Conservation (phyloP, 108 stramenopile species). For the Licmophora abbreviata region DNA sequence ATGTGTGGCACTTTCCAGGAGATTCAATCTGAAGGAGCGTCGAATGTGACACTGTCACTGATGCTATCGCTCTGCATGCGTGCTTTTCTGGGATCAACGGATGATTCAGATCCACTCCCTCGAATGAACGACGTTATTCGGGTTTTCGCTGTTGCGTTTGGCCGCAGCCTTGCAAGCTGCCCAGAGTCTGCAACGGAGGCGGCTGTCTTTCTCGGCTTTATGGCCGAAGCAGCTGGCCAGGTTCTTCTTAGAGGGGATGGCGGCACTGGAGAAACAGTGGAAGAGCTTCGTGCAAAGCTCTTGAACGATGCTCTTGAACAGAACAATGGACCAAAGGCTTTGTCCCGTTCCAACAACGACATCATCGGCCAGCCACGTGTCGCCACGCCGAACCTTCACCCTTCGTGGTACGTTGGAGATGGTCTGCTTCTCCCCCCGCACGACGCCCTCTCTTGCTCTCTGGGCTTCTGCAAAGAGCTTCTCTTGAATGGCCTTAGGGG, state of each 20-base stretch:
- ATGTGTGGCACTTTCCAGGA: constrained; percentile 31
- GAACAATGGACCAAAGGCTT: not conserved
- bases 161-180: constrained; percentile 35
- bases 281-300: no score
- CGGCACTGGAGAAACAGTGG: constrained; percentile 59
- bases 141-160: constrained; percentile 49
- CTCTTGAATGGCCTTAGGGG: constrained; percentile 9
- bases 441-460: constrained; percentile 31
- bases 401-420: constrained; percentile 79
- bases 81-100: constrained; percentile 15
- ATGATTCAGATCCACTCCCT: constrained; percentile 13
- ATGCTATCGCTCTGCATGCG: constrained; percentile 20
- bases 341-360: not conserved
- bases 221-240: constrained; percentile 49
- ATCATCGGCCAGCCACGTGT: not conserved
- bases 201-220: constrained; percentile 24
- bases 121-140: constrained; percentile 34
- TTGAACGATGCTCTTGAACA: constrained; percentile 9
- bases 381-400: constrained; percentile 25
- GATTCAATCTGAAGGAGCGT: constrained; percentile 12
- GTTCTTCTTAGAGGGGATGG: constrained; percentile 53
- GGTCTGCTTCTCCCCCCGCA: constrained; percentile 68
- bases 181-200: constrained; percentile 20
- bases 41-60: constrained; percentile 25
- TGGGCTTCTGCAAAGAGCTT: constrained; percentile 44